Evolutionary conservation across 768 basidiomycete species (phyloP), one percentile per base, ranked within the genome.

Genomic region (Clathrus columnatus): DNA sequence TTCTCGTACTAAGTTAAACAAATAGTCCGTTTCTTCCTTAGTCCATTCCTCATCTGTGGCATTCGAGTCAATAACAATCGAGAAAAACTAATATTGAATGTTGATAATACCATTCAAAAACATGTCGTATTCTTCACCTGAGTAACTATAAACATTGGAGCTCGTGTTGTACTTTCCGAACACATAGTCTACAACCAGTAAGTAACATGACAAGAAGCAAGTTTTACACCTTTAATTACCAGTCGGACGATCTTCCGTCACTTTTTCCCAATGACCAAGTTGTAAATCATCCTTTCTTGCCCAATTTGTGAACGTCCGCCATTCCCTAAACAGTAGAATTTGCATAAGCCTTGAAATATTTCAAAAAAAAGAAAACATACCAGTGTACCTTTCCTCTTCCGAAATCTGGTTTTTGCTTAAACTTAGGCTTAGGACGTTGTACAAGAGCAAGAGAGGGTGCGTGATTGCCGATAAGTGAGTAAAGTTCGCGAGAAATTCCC

Each of bases 381-480:
- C 93, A 95, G 71, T 83, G 89, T 4, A 80, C 78, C 54, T 77
- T 81, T 2, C 75, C 73, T 4, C 75, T 74, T 43, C 83, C 83
- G 21, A 88, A 72, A 59, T 83, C 86, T 2, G 91, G 90, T 60
- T 90, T 87, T 69, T 91, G 87, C 65, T 93, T 93, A 56, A 94
- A 78, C 53, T 84, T 82, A 30, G 90, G 88, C 66, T 90, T 88
- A 24, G 85, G 77, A 57, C 85, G 77, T 61, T 88, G 84, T 2
- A 48, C 53, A 29, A 87, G 80, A 0, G 84, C 85, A 48, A 98
- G 77, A 1, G 87, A 83, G 0, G 95, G 93, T 10, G 87, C 87
- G 48, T 90, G 87, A 57, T 91, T 84, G n/a, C 95, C 95, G 61
- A 99, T 97, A 57, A 99, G 81, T 1, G 88, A 84, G 71, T 88